A percentile compares a stretch with the other conserved stretches of the same genome.
phyloP scores from a whole-genome alignment of 1,139 yeast species.

The Tardiomyces blankii region DNA sequence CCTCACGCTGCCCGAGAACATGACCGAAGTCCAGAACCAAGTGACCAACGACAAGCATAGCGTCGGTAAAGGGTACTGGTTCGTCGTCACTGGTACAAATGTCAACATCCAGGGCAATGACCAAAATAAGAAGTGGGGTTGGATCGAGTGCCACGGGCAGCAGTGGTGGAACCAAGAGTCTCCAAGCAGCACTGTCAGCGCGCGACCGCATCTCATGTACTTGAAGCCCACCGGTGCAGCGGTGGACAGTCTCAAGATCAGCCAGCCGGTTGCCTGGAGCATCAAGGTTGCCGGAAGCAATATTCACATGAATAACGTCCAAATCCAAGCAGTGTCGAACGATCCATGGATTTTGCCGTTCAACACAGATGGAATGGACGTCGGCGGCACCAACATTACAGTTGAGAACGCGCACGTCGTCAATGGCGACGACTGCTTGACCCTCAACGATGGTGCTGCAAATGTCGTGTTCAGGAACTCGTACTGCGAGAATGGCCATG shows the following conservation, averaged over 20 bases:
- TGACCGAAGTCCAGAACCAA: background rate
- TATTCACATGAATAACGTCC: background rate
- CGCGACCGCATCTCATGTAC: background rate
- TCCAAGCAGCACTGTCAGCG: background rate
- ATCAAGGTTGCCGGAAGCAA: background rate
- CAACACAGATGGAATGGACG: conserved; percentile 1
- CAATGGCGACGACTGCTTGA: conserved; percentile 2
- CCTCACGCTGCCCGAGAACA: background rate
- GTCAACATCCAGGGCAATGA: background rate
- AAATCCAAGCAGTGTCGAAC: background rate
- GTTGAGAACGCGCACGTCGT: background rate
- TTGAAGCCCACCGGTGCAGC: background rate
- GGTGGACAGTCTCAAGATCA: background rate
- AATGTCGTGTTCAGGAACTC: background rate
- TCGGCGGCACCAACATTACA: background rate
- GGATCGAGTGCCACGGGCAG: conserved; percentile 1
- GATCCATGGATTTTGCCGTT: background rate
- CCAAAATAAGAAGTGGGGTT: background rate
- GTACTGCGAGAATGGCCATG: background rate
- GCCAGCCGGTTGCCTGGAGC: background rate
- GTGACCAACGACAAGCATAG: background rate
- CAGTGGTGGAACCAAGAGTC: background rate
- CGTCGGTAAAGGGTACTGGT: background rate
- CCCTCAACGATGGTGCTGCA: background rate
- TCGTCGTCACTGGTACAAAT: background rate